phyloP scores from a whole-genome alignment of 2,329 filamentous ascomycete species.

The Fonsecaea monophora region DNA sequence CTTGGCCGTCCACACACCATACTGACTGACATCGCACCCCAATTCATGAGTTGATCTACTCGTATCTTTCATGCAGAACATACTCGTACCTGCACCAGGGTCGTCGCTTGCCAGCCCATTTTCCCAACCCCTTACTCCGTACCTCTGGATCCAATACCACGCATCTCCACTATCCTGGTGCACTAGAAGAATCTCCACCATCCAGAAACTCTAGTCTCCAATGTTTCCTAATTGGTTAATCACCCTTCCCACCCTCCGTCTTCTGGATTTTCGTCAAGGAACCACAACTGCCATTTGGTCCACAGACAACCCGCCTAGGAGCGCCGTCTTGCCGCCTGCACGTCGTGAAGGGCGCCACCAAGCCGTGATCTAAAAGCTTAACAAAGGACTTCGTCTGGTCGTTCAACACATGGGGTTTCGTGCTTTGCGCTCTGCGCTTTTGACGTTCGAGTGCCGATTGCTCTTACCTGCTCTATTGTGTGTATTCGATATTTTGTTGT shows the following conservation, averaged over 20 bases:
- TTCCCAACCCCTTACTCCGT: conserved; percentile 19
- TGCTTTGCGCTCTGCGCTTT: background rate
- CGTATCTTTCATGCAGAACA: background rate
- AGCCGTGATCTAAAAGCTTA: background rate
- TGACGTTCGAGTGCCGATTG: background rate
- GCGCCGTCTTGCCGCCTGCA: conserved; percentile 2
- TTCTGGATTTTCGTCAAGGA: conserved; percentile 10
- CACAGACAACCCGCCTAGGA: conserved; percentile 8
- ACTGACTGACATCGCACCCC: background rate
- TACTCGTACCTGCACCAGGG: background rate
- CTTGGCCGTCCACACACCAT: background rate
- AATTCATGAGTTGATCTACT: background rate
- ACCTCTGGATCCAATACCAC: background rate
- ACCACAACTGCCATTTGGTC: conserved; percentile 5
- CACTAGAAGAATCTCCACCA: conserved; percentile 6
- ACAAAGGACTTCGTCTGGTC: background rate
- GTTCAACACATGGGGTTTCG: background rate
- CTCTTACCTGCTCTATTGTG: background rate
- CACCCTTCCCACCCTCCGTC: background rate
- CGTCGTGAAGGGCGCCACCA: background rate
- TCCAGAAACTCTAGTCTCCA: conserved; percentile 7
- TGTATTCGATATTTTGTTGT: conserved; percentile 1
- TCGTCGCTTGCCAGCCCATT: background rate
- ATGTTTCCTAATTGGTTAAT: background rate
- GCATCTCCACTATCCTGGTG: conserved; percentile 11